Conservation (phyloP, 208 protist species). For the Naegleria fowleri region DNA sequence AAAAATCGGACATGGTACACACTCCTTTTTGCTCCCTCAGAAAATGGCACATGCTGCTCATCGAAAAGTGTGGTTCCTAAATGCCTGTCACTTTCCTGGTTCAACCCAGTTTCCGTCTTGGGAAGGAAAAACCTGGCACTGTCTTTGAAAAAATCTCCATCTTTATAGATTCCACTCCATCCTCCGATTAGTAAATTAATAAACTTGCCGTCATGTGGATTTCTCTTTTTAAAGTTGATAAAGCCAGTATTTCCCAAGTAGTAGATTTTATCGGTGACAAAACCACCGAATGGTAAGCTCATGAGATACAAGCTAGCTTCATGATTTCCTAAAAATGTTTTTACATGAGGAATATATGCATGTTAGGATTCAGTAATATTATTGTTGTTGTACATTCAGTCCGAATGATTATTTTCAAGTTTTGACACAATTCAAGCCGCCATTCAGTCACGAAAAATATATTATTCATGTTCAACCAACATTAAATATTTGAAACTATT, state of each 20-base stretch:
- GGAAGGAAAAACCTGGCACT: neutral
- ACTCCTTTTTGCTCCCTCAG: slow-evolving; percentile 52
- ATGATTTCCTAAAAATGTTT: slow-evolving; percentile 78
- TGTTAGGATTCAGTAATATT: neutral
- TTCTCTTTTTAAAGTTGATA: slow-evolving; percentile 68
- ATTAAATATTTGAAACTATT: no score
- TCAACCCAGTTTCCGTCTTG: neutral
- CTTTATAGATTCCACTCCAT: neutral
- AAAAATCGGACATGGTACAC: slow-evolving; percentile 75
- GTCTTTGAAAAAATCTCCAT: neutral
- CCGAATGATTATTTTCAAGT: no score
- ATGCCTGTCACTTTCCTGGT: neutral
- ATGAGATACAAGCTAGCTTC: slow-evolving; percentile 90
- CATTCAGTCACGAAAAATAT: no score
- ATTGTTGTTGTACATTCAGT: no score
- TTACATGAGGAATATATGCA: no score
- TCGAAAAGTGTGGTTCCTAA: slow-evolving; percentile 13
- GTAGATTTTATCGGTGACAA: slow-evolving; percentile 95
- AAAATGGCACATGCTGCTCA: slow-evolving; percentile 53
- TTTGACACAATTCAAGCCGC: no score
- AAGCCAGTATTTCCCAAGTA: slow-evolving; percentile 90
- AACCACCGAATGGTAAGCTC: slow-evolving; percentile 89
- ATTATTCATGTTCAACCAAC: no score
- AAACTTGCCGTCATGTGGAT: slow-evolving; percentile 61
- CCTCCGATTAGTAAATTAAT: slow-evolving; percentile 49